Conservation (phyloP, 2,329 filamentous ascomycete species). For the Colletotrichum tropicicola region DNA sequence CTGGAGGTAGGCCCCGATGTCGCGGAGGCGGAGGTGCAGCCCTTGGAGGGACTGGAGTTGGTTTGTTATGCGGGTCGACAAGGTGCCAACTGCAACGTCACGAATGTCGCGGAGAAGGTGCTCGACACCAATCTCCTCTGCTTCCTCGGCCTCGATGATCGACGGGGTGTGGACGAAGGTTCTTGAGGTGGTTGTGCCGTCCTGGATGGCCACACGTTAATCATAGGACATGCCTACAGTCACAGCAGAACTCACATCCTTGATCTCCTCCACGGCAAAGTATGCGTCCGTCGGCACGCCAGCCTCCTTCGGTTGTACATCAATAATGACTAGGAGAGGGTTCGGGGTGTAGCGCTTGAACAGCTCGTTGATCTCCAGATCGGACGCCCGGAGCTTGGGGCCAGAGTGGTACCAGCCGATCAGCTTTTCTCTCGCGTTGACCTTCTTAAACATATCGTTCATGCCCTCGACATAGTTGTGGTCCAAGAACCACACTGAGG, state of each 20-base stretch:
- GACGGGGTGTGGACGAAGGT: constrained; percentile 99
- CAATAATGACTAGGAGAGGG: constrained; percentile 95
- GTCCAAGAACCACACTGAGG: constrained; percentile 98
- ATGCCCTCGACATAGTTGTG: constrained; percentile 99
- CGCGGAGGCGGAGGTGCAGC: constrained; percentile 90
- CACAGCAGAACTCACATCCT: constrained; percentile 75
- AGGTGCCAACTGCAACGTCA: constrained; percentile 95
- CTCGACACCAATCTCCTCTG: constrained; percentile 98
- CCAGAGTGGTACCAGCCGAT: constrained; percentile 99
- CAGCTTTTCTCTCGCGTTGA: constrained; percentile 98
- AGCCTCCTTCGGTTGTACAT: constrained; percentile 97
- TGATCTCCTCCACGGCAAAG: constrained; percentile 99
- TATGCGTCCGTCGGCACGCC: constrained; percentile 98
- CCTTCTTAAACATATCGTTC: constrained; percentile 99
- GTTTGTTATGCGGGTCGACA: constrained; percentile 96
- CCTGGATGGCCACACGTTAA: constrained; percentile 59
- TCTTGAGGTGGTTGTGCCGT: constrained; percentile 94
- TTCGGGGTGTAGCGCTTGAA: constrained; percentile 99
- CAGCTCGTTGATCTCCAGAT: constrained; percentile 98
- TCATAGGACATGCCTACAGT: background rate
- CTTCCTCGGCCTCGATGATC: constrained; percentile 98
- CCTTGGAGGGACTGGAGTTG: constrained; percentile 98
- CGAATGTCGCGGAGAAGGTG: constrained; percentile 97
- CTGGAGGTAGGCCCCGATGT: constrained; percentile 94
- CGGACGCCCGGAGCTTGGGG: constrained; percentile 94